Evolutionary conservation across 2,329 filamentous ascomycete genomes (phyloP).

Genomic region (Celoporthe dispersa): DNA sequence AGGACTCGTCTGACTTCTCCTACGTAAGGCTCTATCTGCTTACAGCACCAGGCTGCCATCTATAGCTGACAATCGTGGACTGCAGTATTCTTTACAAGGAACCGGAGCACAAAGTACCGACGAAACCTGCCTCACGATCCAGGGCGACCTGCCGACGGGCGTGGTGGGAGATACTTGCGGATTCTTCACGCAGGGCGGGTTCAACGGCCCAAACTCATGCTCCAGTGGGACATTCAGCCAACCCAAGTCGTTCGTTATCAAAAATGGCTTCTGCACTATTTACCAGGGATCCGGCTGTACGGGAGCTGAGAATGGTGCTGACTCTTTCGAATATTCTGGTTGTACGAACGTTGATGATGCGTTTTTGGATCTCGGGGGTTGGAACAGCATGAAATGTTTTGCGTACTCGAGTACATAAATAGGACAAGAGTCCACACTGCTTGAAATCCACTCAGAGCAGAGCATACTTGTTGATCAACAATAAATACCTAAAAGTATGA

Average conservation of each 20-base stretch:
- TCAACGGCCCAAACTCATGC: constrained; percentile 13
- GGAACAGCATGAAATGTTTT: constrained; percentile 12
- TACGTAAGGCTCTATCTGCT: not conserved
- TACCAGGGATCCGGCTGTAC: not conserved
- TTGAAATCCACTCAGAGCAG: not conserved
- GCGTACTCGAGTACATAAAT: not conserved
- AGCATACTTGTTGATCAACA: no score
- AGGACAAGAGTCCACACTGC: not conserved
- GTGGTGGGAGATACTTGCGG: not conserved
- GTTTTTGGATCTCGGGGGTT: constrained; percentile 15
- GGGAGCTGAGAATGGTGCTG: constrained; percentile 2
- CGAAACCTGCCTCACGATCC: not conserved
- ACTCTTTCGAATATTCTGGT: constrained; percentile 1
- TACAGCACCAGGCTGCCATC: not conserved
- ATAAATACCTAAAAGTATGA: no score
- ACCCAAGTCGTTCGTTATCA: constrained; percentile 7
- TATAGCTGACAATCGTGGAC: not conserved
- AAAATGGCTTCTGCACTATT: constrained; percentile 12
- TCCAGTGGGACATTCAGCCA: constrained; percentile 11
- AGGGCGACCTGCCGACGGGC: not conserved
- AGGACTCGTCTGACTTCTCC: not conserved
- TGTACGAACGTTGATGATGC: constrained; percentile 13
- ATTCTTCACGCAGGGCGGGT: not conserved
- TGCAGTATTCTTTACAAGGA: not conserved
- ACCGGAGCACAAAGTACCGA: not conserved